Evolutionary conservation across 306 rosid species (phyloP), one percentile per base, ranked within the genome.

Genomic region (Ammopiptanthus mongolicus): DNA sequence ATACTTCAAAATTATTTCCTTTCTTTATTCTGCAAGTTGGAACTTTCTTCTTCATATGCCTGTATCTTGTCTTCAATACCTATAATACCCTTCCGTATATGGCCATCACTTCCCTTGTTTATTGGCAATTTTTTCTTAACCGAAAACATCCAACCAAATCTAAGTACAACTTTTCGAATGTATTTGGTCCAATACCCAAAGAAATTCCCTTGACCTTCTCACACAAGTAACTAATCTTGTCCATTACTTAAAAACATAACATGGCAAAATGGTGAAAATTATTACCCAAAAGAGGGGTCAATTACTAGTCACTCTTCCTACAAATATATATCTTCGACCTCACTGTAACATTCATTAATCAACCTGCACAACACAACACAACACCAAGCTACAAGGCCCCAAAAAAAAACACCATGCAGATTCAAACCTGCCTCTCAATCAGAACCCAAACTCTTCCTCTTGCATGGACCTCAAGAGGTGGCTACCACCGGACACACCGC

Each of bases 341-440:
- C 61, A 25, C 72, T 21, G 2, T 7, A 19, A 15, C 19, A 33
- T n/a, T n/a, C n/a, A n/a, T n/a, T n/a, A n/a, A n/a, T n/a, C n/a
- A n/a, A n/a, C n/a, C n/a, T n/a, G n/a, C n/a, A n/a, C n/a, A 19
- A 15, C 19, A 33, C 21, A 44, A 60, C 7, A 5, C 31, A 3
- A n/a, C 4, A 6, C 33, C 0, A 71, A 8, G 10, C 10, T 18
- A 17, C 15, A 25, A 7, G 5, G 15, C 1, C 5, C 25, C 5
- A 7, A 19, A 18, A 2, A 2, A 18, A 3, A 31, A 10, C 3
- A 64, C 56, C n/a, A 75, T 66, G 74, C 69, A 77, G 25, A 75
- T 79, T 71, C 89, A 37, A 5, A 51, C 78, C 29, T 83, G 68
- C 14, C 68, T 5, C 74, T 77, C 3, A 55, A 8, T 74, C 8